A percentile compares a stretch with the other conserved stretches of the same genome.
These are phyloP conservation scores for Glycine soja DNA, from an alignment of 306 rosid genomes.

Conservation along the genomic window DNA sequence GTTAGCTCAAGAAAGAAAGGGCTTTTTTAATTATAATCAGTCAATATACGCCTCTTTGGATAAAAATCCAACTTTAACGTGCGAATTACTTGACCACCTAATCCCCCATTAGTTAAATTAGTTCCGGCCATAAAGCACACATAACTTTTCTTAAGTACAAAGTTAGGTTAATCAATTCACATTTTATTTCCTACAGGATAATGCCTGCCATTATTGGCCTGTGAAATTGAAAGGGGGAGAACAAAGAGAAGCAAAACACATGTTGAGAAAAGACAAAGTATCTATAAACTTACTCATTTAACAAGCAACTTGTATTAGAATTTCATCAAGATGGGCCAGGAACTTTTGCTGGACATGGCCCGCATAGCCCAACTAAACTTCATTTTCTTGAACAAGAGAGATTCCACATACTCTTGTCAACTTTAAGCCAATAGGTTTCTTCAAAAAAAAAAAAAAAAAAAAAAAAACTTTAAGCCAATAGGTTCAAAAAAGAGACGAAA, in stretches of 20 bases:
- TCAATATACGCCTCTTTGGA: conserved; percentile 24
- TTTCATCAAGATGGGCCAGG: conserved; percentile 46
- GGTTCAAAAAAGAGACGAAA: too few species aligned
- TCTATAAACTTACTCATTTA: conserved; percentile 33
- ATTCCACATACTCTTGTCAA: conserved; percentile 16
- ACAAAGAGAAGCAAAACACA: conserved; percentile 9
- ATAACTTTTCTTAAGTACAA: conserved; percentile 36
- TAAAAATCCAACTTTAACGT: conserved; percentile 44
- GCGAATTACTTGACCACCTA: conserved; percentile 42
- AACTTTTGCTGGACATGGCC: conserved; percentile 37
- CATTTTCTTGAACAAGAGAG: conserved; percentile 34
- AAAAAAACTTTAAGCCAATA: too few species aligned
- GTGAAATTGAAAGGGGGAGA: conserved; percentile 24
- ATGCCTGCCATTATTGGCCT: conserved; percentile 50
- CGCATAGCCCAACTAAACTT: conserved; percentile 41
- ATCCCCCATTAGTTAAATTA: conserved; percentile 39
- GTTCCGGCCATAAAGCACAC: conserved; percentile 31
- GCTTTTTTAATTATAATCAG: background rate
- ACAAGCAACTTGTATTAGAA: conserved; percentile 50
- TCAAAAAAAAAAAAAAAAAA: too few species aligned
- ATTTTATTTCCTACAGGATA: conserved; percentile 14
- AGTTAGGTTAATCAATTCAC: conserved; percentile 50
- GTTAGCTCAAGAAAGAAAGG: conserved; percentile 1
- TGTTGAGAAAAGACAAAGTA: conserved; percentile 36
- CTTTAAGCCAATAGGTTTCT: too few species aligned